Conservation (phyloP, 768 basidiomycete genomes). For the Suillus variegatus region DNA sequence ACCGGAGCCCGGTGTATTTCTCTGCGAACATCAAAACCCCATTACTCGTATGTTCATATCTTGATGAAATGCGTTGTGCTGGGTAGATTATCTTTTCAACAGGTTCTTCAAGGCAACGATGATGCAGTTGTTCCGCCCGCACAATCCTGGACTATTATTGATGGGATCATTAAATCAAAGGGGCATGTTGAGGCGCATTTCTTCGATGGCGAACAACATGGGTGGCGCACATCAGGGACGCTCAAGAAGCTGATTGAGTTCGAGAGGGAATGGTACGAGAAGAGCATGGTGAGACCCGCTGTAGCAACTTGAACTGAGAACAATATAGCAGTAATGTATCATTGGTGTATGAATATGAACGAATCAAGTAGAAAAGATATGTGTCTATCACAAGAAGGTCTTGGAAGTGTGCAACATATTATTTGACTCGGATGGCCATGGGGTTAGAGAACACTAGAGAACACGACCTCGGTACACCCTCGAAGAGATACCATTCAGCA, state of each 20-base stretch:
- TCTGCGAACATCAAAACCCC: slow-evolving; percentile 64
- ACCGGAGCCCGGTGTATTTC: slow-evolving; percentile 62
- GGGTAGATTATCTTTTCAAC: slow-evolving; percentile 12
- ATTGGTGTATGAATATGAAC: not conserved
- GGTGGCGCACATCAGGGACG: slow-evolving; percentile 36
- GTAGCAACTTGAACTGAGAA: not conserved
- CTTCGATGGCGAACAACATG: slow-evolving; percentile 48
- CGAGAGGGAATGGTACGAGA: slow-evolving; percentile 40
- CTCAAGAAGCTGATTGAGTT: slow-evolving; percentile 35
- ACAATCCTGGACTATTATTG: slow-evolving; percentile 42
- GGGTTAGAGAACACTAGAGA: no score
- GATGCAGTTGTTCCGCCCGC: slow-evolving; percentile 68
- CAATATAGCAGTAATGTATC: not conserved
- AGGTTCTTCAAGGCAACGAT: slow-evolving; percentile 68
- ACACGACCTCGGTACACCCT: not conserved
- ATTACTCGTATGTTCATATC: slow-evolving; percentile 49
- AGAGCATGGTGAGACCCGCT: slow-evolving; percentile 8
- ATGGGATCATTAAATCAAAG: not conserved
- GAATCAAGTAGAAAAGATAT: not conserved
- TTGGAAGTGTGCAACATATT: not conserved
- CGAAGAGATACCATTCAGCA: not conserved
- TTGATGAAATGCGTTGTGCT: slow-evolving; percentile 32
- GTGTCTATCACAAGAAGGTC: not conserved
- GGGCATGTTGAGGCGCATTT: slow-evolving; percentile 35
- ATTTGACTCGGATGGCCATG: no score